phyloP scores from a whole-genome alignment of 2,329 filamentous ascomycete genomes.

The Chaetomiaceae sp. region DNA sequence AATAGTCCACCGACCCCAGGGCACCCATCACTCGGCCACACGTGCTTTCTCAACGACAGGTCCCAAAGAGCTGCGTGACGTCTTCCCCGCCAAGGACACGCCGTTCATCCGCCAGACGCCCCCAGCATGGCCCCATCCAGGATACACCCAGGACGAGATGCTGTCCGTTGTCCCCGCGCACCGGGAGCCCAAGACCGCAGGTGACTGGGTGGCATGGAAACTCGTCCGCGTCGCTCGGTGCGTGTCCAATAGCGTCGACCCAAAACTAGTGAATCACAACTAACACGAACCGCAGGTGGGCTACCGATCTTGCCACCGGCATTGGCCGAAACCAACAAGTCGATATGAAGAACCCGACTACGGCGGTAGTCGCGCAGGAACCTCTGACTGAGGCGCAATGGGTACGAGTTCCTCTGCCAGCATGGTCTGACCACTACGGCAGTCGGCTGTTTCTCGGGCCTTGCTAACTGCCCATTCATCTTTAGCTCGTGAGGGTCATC shows the following conservation, averaged over 20 bases:
- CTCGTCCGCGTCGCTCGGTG: conserved; percentile 56
- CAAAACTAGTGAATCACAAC: not conserved
- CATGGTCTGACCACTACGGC: not conserved
- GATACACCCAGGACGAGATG: conserved; percentile 78
- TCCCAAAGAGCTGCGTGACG: conserved; percentile 43
- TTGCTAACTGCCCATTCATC: no score
- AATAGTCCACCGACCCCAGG: conserved; percentile 18
- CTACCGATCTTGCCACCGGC: conserved; percentile 66
- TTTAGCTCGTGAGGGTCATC: conserved; percentile 75
- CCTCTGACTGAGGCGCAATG: conserved; percentile 81
- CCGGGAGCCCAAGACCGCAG: conserved; percentile 62
- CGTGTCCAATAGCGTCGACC: conserved; percentile 1
- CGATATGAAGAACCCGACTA: conserved; percentile 51
- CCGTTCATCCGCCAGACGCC: conserved; percentile 56
- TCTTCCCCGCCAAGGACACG: conserved; percentile 58
- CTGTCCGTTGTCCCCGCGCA: conserved; percentile 66
- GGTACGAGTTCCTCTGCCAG: conserved; percentile 19
- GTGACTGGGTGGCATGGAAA: conserved; percentile 73
- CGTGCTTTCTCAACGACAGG: conserved; percentile 47
- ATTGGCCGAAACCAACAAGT: conserved; percentile 64
- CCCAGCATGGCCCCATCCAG: conserved; percentile 63
- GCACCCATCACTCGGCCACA: conserved; percentile 19
- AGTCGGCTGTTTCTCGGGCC: no score
- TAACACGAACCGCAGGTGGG: conserved; percentile 6
- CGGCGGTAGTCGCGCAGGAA: conserved; percentile 46